Base-by-base conservation (phyloP, 257 asterid genomes). In the Nicotiana attenuata region DNA sequence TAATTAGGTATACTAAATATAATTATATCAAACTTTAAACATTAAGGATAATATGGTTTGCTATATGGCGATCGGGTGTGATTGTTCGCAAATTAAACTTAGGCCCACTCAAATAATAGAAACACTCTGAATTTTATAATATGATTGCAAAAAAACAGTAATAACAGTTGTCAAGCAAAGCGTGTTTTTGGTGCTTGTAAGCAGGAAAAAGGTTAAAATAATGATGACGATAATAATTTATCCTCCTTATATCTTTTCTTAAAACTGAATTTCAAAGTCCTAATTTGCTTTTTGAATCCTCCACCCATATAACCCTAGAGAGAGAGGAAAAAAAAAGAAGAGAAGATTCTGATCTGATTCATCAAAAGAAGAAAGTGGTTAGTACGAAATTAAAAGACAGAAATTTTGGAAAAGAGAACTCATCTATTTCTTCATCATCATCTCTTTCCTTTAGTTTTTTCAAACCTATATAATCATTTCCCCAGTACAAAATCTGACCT, bases 341-440 rank as follows among this genome's bases (percentile, higher is more conserved):
- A 59, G 89, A 86, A 88, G 90, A 90, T 89, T 89, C 97, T 89
- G 87, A 81, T 82, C 83, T 78, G 88, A 52, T 79, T 73, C 79
- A 73, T 50, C 61, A 14, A 73, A 73, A 73, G 79, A 0, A 52
- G 63, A 24, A 73, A 73, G 78, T 71, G 38, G 22, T 13, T 52
- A 80, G 78, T 83, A 66, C 82, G 50, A 67, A 57, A 13, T 57
- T 38, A 77, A 82, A 84, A 81, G 64, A 78, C 78, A 47, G 15
- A 73, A 38, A 76, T 82, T 38, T 38, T 24, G 80, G 84, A 65
- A 83, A 86, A 88, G 81, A 81, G 76, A 67, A 80, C 16, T 80
- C 80, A 84, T 85, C 87, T 24, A 87, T 80, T 85, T 85, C 91
- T 81, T 89, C 91, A 66, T 81, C 56, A 15, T 78, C n/a, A 19